Base-by-base conservation (phyloP, 2,329 filamentous ascomycete species). In the Xylaria sp. region DNA sequence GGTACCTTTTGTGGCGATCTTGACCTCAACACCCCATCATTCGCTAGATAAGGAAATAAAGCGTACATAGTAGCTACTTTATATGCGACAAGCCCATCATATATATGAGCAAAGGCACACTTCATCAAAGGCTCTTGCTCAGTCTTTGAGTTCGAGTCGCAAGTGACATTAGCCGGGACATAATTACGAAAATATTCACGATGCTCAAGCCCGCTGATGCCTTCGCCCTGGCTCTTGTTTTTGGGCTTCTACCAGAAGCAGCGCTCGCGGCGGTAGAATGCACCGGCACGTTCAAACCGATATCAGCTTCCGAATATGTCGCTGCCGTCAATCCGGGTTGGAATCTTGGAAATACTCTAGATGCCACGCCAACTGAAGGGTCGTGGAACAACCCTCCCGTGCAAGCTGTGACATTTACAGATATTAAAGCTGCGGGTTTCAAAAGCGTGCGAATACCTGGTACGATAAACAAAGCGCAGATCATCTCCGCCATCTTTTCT, bases 301-400 rank as follows among this genome's bases (percentile, higher is more conserved):
- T 86, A 55, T 81, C 84, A 0, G 85, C 85, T 0, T 75, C 79
- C 0, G 77, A 82, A 2, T 87, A 75, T 53, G 71, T 88, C 56
- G 79, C 80, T 4, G 81, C 79, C 8, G 79, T 88, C 48, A 85
- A 85, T 57, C 84, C 86, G 0, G 87, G 87, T 7, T 89, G 87
- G 87, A 89, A 89, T 70, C 72, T 89, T 8, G 88, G 87, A 9
- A 89, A 89, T 64, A 88, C 86, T 0, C 81, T 89, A 34, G 88
- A 89, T 73, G 85, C 86, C 1, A 77, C 83, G 7, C 83, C 86
- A 4, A 79, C 83, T 57, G 88, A 90, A 74, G 86, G 85, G 4
- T 85, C 83, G 2, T 90, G 87, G 87, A 86, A 86, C 70, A 89
- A 89, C 65, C 80, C 83, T 0, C 81, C 84, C 0, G 85, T 88